A percentile compares a stretch with the other conserved stretches of the same genome.
These are phyloP conservation scores for Hyaloraphidium curvatum DNA, from an alignment of 192 early-diverging fungal species.

Conservation along the genomic window DNA sequence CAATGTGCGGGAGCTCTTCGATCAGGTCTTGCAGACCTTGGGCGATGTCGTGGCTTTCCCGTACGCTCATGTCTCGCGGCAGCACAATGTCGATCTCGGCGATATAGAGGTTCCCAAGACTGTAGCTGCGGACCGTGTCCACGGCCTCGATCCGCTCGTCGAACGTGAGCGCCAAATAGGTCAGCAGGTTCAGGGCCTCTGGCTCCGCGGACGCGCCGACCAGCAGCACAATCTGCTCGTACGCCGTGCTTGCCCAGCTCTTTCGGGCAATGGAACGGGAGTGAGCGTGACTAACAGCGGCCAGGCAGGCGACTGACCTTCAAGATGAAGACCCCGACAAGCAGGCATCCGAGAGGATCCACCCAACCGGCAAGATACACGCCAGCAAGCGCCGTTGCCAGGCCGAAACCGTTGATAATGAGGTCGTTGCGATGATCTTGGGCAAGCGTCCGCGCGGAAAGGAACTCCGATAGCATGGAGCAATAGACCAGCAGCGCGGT, in stretches of 20 bases:
- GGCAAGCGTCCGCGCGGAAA: constrained; percentile 40
- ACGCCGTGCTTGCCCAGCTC: no score
- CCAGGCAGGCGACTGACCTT: no score
- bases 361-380: background rate
- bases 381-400: constrained; percentile 41
- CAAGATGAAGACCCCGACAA: no score
- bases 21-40: constrained; percentile 74
- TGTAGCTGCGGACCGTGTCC: constrained; percentile 67
- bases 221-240: no score
- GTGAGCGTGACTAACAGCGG: no score
- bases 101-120: constrained; percentile 67
- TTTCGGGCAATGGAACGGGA: no score
- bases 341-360: no score
- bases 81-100: constrained; percentile 96
- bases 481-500: constrained; percentile 48
- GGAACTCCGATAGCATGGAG: constrained; percentile 27
- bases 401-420: constrained; percentile 46
- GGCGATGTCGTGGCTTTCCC: constrained; percentile 72
- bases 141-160: constrained; percentile 45
- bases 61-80: constrained; percentile 57
- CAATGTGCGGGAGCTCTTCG: constrained; percentile 64
- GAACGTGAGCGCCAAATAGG: constrained; percentile 52
- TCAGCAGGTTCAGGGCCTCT: no score
- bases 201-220: no score
- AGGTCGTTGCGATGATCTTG: constrained; percentile 61